Conservation (phyloP, 768 basidiomycete species). For the Cystoderma amianthinum region DNA sequence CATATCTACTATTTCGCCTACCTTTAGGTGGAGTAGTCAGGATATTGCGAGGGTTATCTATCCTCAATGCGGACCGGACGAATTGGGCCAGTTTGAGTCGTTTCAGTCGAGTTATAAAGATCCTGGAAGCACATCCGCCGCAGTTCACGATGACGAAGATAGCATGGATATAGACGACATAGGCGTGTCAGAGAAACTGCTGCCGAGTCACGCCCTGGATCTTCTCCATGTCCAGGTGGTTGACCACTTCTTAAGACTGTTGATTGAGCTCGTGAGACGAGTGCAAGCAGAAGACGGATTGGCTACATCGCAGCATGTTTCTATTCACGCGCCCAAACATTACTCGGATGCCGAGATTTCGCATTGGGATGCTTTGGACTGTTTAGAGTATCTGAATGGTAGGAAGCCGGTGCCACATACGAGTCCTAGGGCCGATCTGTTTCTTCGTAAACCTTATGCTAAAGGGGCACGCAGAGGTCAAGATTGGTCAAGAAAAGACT, state of each 20-base stretch:
- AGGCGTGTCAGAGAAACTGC: conserved; percentile 22
- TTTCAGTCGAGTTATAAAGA: conserved; percentile 31
- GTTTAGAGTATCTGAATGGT: conserved; percentile 48
- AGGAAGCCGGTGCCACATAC: conserved; percentile 24
- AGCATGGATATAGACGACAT: conserved; percentile 62
- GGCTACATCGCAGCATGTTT: not conserved
- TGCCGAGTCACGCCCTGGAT: conserved; percentile 54
- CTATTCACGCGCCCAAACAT: not conserved
- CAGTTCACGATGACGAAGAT: conserved; percentile 21
- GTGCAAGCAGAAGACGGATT: conserved; percentile 43
- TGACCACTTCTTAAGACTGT: conserved; percentile 58
- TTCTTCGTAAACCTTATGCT: conserved; percentile 41
- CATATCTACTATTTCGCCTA: conserved; percentile 29
- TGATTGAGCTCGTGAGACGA: conserved; percentile 49
- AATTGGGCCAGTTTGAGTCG: conserved; percentile 30
- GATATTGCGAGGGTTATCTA: conserved; percentile 44
- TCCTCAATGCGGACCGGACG: conserved; percentile 21
- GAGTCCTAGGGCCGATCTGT: conserved; percentile 43
- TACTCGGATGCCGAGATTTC: conserved; percentile 4
- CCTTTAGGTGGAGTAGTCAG: conserved; percentile 38
- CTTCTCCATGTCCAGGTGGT: conserved; percentile 62
- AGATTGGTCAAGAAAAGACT: conserved; percentile 68
- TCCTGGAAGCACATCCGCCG: conserved; percentile 7
- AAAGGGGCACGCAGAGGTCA: conserved; percentile 60
- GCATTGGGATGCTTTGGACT: conserved; percentile 49